Evolutionary conservation across 2,329 filamentous ascomycete genomes (phyloP).

Genomic region (Xylaria hypoxylon): DNA sequence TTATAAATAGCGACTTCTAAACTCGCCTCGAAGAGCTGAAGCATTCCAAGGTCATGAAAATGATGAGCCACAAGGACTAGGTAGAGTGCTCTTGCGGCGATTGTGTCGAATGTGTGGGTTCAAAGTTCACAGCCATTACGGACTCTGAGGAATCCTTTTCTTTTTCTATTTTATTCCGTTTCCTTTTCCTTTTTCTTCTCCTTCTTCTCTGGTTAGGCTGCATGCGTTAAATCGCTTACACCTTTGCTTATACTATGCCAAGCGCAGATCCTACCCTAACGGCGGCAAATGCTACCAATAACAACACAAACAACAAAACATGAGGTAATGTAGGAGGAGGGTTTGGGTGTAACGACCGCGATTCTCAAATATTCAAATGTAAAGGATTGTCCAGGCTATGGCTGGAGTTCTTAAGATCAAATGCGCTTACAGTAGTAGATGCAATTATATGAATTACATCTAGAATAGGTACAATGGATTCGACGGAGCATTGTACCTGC

Average conservation of each 20-base stretch:
- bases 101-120: conserved; percentile 22
- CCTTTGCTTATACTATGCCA: conserved; percentile 17
- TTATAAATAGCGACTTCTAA: conserved; percentile 25
- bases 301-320: conserved; percentile 5
- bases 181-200: neutral
- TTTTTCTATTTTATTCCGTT: neutral
- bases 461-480: too few species aligned
- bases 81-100: conserved; percentile 4
- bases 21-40: conserved; percentile 13
- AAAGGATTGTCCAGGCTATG: neutral
- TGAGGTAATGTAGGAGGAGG: conserved; percentile 5
- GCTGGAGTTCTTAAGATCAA: neutral
- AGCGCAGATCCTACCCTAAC: conserved; percentile 29
- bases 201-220: neutral
- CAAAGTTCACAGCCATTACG: conserved; percentile 10
- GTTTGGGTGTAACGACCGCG: conserved; percentile 2
- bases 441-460: neutral
- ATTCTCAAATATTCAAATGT: neutral
- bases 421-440: neutral
- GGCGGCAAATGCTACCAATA: conserved; percentile 30
- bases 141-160: conserved; percentile 4
- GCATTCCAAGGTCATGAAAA: conserved; percentile 2
- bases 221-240: conserved; percentile 20
- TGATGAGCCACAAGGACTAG: conserved; percentile 25
- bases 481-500: neutral